phyloP scores from a whole-genome alignment of 140 eudicot species.

The Senecio squalidus region DNA sequence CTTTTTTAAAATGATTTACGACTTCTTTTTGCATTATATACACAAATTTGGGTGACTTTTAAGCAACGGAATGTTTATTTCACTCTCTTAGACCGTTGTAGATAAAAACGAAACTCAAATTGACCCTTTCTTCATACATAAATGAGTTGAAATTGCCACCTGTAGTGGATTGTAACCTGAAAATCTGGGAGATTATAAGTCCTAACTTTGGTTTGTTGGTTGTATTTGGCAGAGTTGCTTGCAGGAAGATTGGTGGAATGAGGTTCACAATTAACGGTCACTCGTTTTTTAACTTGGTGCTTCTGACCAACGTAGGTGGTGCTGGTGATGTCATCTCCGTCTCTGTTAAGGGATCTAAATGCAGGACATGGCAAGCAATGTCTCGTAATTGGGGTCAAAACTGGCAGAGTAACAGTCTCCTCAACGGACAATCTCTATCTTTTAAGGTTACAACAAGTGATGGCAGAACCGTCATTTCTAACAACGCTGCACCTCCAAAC shows the following conservation, averaged over 20 bases:
- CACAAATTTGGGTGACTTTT: too few species aligned
- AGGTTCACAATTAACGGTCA: constrained; percentile 40
- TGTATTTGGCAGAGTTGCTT: constrained; percentile 25
- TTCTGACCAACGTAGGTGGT: constrained; percentile 35
- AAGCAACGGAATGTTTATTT: too few species aligned
- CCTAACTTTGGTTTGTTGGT: constrained; percentile 1
- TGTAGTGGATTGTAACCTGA: background rate
- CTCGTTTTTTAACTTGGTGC: constrained; percentile 35
- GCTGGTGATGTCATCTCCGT: constrained; percentile 24
- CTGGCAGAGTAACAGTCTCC: constrained; percentile 41
- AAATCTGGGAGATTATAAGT: background rate
- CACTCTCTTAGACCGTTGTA: too few species aligned
- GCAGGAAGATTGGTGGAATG: constrained; percentile 34
- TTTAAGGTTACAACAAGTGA: constrained; percentile 44
- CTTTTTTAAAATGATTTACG: too few species aligned
- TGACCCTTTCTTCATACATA: too few species aligned
- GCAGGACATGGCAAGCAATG: constrained; percentile 36
- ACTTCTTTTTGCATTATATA: too few species aligned
- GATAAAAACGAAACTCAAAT: too few species aligned
- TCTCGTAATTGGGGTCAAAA: constrained; percentile 50
- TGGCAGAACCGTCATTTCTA: constrained; percentile 26
- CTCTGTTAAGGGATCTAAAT: constrained; percentile 35
- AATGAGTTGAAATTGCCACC: too few species aligned
- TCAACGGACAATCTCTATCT: constrained; percentile 38
- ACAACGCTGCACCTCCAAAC: constrained; percentile 30